Evolutionary conservation across 2,329 filamentous ascomycete species (phyloP).

Genomic region (Fusarium nelsonii): DNA sequence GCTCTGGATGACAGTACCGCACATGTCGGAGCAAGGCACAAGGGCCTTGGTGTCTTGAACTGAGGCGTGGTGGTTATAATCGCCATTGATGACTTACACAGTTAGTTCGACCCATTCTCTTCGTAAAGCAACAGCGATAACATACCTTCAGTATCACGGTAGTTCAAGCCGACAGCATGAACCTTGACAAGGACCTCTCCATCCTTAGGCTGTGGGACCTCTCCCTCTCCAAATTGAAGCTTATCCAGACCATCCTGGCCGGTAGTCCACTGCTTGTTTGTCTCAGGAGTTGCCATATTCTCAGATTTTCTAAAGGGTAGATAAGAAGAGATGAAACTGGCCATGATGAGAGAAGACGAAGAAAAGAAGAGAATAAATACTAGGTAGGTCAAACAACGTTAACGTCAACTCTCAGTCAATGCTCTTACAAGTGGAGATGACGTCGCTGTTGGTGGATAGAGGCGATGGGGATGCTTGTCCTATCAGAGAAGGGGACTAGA

Average conservation of each 20-base stretch:
- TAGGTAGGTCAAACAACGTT: neutral
- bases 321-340: constrained; percentile 41
- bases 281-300: constrained; percentile 39
- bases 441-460: constrained; percentile 34
- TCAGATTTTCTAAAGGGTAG: constrained; percentile 38
- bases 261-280: constrained; percentile 66
- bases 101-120: neutral
- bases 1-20: constrained; percentile 67
- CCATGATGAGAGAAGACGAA: constrained; percentile 22
- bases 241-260: constrained; percentile 68
- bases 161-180: constrained; percentile 62
- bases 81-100: constrained; percentile 69
- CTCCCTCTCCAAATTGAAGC: constrained; percentile 58
- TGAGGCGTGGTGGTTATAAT: constrained; percentile 74
- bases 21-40: constrained; percentile 78
- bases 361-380: neutral
- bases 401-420: constrained; percentile 25
- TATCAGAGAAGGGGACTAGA: constrained; percentile 32
- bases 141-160: constrained; percentile 63
- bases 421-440: constrained; percentile 39
- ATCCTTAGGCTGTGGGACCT: constrained; percentile 61
- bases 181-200: constrained; percentile 66
- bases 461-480: constrained; percentile 9
- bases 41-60: constrained; percentile 58
- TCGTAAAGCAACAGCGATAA: neutral